These are phyloP conservation scores for Coix lacrymajobi DNA, from an alignment of 176 grass and related monocot genomes.

Conservation along the genomic window DNA sequence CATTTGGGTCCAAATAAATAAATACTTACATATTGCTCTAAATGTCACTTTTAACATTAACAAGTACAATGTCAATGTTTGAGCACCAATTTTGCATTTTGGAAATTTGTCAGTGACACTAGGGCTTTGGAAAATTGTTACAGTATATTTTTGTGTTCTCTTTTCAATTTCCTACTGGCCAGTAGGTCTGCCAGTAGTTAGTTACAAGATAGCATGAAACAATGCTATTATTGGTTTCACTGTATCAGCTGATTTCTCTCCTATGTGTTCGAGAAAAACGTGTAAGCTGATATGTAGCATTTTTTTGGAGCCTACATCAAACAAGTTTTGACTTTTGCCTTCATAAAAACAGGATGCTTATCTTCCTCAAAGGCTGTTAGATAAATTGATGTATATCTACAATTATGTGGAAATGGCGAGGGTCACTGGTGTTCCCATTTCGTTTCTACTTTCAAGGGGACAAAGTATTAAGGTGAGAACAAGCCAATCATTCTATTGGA, in stretches of 20 bases:
- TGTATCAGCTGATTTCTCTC: not conserved
- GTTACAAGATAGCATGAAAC: not conserved
- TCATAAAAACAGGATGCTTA: constrained; percentile 79
- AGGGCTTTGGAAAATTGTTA: not conserved
- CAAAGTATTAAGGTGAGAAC: constrained; percentile 90
- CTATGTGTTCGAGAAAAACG: not conserved
- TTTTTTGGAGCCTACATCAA: constrained; percentile 5
- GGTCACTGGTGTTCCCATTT: constrained; percentile 96
- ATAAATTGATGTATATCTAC: constrained; percentile 99
- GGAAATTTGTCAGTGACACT: not conserved
- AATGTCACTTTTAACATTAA: not conserved
- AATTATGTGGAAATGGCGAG: constrained; percentile 99
- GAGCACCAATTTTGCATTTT: constrained; percentile 7
- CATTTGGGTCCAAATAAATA: not conserved
- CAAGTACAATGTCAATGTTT: not conserved
- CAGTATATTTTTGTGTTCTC: not conserved
- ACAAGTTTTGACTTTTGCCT: constrained; percentile 22
- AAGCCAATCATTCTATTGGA: constrained; percentile 8
- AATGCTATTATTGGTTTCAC: constrained; percentile 6
- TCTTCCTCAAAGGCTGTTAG: constrained; percentile 89
- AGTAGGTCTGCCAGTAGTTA: constrained; percentile 1
- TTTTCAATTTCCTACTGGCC: not conserved
- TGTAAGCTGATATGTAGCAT: constrained; percentile 2
- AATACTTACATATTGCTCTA: not conserved
- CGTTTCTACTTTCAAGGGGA: constrained; percentile 91